Percentiles rank a stretch among this genome's conserved stretches.
Evolutionary conservation across 768 basidiomycete genomes (phyloP).

Genomic region (Peribolospora baueri): DNA sequence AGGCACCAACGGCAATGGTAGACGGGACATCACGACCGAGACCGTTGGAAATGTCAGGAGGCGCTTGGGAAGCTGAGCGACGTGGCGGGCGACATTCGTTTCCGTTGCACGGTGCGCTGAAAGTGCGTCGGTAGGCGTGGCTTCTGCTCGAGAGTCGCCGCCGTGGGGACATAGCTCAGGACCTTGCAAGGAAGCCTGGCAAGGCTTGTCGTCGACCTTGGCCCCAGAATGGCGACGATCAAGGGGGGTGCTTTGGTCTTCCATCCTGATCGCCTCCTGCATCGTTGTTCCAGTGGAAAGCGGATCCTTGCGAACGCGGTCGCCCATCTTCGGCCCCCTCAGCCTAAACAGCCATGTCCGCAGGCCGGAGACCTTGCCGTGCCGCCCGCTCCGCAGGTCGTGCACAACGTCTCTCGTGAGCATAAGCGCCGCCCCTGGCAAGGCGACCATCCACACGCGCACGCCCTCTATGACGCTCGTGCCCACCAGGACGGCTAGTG

Average conservation of each 20-base stretch:
- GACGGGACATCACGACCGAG: constrained; percentile 26
- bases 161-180: background rate
- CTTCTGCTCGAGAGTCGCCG: background rate
- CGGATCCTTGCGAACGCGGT: too few relatives aligned
- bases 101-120: too few relatives aligned
- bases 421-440: constrained; percentile 55
- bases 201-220: background rate
- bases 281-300: background rate
- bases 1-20: constrained; percentile 60
- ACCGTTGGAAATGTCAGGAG: constrained; percentile 41
- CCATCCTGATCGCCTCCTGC: constrained; percentile 3
- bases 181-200: too few relatives aligned
- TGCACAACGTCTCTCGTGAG: constrained; percentile 36
- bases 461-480: constrained; percentile 29
- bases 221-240: background rate
- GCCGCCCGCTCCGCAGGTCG: constrained; percentile 8
- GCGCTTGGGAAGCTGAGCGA: constrained; percentile 7
- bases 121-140: too few relatives aligned
- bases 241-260: background rate
- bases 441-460: constrained; percentile 48
- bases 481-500: constrained; percentile 48
- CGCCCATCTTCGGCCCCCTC: too few relatives aligned
- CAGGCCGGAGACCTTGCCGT: background rate
- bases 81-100: background rate
- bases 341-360: background rate